Evolutionary conservation across 1,284 basidiomycete species (phyloP).

Genomic region (Apiotrichum akiyoshidainum): DNA sequence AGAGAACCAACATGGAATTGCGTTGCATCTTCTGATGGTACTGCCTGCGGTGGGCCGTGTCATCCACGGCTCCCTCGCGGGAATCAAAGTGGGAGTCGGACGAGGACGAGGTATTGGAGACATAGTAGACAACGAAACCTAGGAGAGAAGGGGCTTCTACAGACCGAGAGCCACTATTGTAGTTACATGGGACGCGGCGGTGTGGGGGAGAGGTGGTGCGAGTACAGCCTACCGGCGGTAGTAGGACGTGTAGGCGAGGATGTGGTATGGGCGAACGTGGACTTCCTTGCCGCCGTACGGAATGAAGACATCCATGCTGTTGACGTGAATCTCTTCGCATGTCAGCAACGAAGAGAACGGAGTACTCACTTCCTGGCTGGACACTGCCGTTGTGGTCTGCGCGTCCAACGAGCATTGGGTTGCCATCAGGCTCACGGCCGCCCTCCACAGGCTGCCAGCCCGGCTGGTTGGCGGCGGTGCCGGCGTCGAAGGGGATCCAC

Average conservation of each 20-base stretch:
- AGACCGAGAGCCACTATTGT: no score
- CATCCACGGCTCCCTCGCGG: no score
- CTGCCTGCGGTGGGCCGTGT: no score
- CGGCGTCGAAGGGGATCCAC: constrained; percentile 44
- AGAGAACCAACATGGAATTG: no score
- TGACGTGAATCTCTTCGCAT: constrained; percentile 34
- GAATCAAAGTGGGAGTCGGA: no score
- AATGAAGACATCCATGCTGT: constrained; percentile 47
- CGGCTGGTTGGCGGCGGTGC: constrained; percentile 30
- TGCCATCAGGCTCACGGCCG: constrained; percentile 41
- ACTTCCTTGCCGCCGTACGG: constrained; percentile 47
- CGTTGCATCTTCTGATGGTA: no score
- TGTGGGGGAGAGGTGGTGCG: no score
- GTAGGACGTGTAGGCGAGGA: constrained; percentile 29
- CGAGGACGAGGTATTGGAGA: no score
- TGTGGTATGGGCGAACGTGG: constrained; percentile 40
- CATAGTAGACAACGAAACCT: no score
- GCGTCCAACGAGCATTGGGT: constrained; percentile 39
- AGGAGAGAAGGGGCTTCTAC: no score
- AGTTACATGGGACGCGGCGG: no score
- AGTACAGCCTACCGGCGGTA: not conserved
- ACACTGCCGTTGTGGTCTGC: constrained; percentile 39
- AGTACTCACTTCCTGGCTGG: constrained; percentile 43
- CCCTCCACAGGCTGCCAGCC: constrained; percentile 47
- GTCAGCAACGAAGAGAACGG: constrained; percentile 3